phyloP scores from a whole-genome alignment of 495 filamentous ascomycete species.

The Sabuloglossum arenarium region DNA sequence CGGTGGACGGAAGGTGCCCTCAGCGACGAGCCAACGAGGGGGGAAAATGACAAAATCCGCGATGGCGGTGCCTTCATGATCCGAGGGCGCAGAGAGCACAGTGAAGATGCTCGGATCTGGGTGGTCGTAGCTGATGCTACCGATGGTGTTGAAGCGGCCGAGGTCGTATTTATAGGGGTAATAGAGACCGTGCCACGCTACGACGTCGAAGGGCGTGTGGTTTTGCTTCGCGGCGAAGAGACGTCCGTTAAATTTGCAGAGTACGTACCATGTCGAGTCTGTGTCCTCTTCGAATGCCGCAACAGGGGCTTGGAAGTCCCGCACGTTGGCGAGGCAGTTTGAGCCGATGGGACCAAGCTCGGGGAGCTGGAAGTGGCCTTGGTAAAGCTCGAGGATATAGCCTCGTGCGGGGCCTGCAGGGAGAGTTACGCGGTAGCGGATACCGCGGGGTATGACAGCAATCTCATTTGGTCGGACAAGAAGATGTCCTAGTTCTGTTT shows the following conservation, averaged over 20 bases:
- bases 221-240: conserved; percentile 52
- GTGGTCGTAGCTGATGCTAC: conserved; percentile 55
- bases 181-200: conserved; percentile 65
- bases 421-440: conserved; percentile 56
- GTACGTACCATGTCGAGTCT: conserved; percentile 31
- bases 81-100: conserved; percentile 53
- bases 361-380: conserved; percentile 65
- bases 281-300: conserved; percentile 50
- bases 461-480: conserved; percentile 82
- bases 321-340: conserved; percentile 67
- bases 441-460: conserved; percentile 65
- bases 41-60: conserved; percentile 75
- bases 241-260: conserved; percentile 60
- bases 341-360: conserved; percentile 81
- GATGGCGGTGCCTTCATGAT: conserved; percentile 42
- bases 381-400: conserved; percentile 75
- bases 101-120: conserved; percentile 70
- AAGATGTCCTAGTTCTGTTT: conserved; percentile 64
- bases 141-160: conserved; percentile 57
- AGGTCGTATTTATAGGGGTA: conserved; percentile 83
- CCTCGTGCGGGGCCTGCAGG: conserved; percentile 46
- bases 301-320: conserved; percentile 74
- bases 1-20: conserved; percentile 63
- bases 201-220: conserved; percentile 66
- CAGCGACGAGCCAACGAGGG: conserved; percentile 57